Conservation (phyloP, 768 basidiomycete species). For the Tulasnella calospora region DNA sequence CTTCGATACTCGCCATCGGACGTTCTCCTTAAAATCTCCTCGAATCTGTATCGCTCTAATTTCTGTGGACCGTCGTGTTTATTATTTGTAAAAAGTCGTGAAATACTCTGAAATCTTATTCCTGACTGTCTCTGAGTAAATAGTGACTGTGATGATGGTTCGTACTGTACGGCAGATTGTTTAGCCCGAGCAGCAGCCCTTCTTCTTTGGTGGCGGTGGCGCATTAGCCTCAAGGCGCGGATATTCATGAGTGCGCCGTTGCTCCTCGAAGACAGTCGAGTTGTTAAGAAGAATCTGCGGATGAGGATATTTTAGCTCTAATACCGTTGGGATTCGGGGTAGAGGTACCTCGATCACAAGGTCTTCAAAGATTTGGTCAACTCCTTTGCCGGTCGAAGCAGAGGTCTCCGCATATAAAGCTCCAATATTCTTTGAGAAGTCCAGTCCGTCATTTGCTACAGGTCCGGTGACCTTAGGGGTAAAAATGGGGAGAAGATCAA, state of each 20-base stretch:
- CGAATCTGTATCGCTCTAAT: neutral
- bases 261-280: neutral
- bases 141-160: neutral
- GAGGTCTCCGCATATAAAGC: neutral
- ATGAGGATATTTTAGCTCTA: neutral
- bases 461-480: neutral
- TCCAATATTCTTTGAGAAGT: neutral
- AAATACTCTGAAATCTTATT: neutral
- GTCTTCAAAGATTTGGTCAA: neutral
- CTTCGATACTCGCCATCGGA: conserved; percentile 39
- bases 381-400: neutral
- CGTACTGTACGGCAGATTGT: neutral
- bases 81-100: neutral
- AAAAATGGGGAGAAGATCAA: neutral
- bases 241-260: neutral
- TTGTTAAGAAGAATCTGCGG: neutral
- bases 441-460: neutral
- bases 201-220: neutral
- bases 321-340: neutral
- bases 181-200: neutral
- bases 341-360: neutral
- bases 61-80: neutral
- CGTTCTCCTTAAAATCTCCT: neutral
- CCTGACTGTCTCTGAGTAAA: neutral
- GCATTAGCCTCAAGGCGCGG: neutral